A percentile compares a stretch with the other conserved stretches of the same genome.
Conservation (phyloP, 1,139 yeast genomes). For the Blastobotrys illinoisensis region DNA sequence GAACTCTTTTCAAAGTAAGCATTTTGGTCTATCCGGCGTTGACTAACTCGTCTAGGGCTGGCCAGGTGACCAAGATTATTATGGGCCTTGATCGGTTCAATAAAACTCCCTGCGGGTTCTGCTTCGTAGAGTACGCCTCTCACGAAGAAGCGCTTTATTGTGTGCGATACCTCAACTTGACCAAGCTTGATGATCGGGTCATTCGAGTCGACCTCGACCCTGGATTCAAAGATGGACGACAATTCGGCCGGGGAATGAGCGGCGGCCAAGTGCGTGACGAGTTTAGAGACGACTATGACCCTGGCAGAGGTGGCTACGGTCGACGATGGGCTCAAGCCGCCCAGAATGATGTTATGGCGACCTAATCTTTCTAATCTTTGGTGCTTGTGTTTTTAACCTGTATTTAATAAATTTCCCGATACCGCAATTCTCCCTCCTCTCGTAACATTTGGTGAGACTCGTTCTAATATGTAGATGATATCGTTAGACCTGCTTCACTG, state of each 20-base stretch:
- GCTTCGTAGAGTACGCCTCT: conserved; percentile 71
- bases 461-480: too few species aligned
- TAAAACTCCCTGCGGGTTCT: conserved; percentile 92
- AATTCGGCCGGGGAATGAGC: conserved; percentile 82
- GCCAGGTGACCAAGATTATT: conserved; percentile 67
- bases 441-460: too few species aligned
- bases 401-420: too few species aligned
- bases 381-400: too few species aligned
- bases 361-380: background rate
- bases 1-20: conserved; percentile 62
- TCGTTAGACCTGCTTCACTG: too few species aligned
- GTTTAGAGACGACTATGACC: conserved; percentile 49
- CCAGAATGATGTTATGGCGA: conserved; percentile 1
- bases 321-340: conserved; percentile 24
- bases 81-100: conserved; percentile 92
- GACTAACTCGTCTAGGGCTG: conserved; percentile 34
- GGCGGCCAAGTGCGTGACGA: conserved; percentile 82
- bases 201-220: conserved; percentile 88
- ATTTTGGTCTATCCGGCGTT: background rate
- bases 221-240: conserved; percentile 91
- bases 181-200: conserved; percentile 73
- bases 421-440: too few species aligned
- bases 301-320: conserved; percentile 53
- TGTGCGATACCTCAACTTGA: conserved; percentile 71
- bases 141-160: conserved; percentile 73